These are phyloP conservation scores for Cyberlindnera misumaiensis DNA, from an alignment of 805 yeast species.

Conservation along the genomic window DNA sequence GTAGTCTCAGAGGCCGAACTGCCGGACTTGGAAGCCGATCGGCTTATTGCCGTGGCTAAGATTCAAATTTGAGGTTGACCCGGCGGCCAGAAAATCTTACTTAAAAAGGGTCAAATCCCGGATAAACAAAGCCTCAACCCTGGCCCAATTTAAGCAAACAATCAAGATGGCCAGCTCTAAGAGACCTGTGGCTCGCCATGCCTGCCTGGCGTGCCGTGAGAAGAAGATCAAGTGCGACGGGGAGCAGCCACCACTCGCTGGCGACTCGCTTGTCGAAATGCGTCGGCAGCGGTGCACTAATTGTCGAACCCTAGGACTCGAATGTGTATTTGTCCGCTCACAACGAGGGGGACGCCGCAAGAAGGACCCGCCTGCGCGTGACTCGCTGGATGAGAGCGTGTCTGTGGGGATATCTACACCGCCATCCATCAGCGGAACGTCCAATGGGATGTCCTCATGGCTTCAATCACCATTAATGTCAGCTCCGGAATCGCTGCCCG, in stretches of 20 bases:
- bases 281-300: constrained; percentile 36
- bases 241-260: constrained; percentile 30
- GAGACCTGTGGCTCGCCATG: constrained; percentile 51
- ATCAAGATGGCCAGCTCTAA: constrained; percentile 10
- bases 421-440: not conserved
- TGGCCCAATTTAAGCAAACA: no score
- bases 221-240: constrained; percentile 65
- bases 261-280: constrained; percentile 21
- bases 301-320: constrained; percentile 37
- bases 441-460: not conserved
- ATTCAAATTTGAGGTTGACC: no score
- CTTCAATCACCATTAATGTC: constrained; percentile 6
- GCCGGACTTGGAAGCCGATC: no score
- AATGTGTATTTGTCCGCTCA: constrained; percentile 51
- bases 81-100: no score
- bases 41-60: no score
- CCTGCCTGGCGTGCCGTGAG: constrained; percentile 58
- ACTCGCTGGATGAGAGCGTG: not conserved
- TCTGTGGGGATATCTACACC: not conserved
- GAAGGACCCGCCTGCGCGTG: constrained; percentile 4
- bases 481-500: not conserved
- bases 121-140: no score
- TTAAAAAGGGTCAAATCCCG: no score
- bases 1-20: no score
- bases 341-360: constrained; percentile 51